phyloP scores from a whole-genome alignment of 768 basidiomycete genomes.

The Omphalotus guepiniiformis region DNA sequence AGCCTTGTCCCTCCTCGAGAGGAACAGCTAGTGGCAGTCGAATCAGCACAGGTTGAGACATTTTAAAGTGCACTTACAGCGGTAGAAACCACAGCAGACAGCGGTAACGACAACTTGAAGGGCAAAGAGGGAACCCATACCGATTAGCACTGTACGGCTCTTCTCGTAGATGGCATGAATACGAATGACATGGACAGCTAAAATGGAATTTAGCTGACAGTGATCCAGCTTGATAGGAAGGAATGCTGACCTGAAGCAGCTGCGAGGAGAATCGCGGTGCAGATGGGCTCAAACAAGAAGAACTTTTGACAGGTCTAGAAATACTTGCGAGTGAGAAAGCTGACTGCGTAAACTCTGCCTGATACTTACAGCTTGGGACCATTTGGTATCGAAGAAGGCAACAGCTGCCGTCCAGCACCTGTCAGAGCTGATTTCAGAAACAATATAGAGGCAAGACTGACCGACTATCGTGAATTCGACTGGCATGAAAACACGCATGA shows the following conservation, averaged over 20 bases:
- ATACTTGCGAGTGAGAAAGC: conserved; percentile 3
- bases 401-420: conserved; percentile 44
- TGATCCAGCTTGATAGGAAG: background rate
- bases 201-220: conserved; percentile 7
- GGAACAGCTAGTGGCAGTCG: conserved; percentile 50
- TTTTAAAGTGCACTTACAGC: conserved; percentile 39
- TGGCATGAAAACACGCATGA: conserved; percentile 75
- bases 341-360: conserved; percentile 1
- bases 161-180: conserved; percentile 78
- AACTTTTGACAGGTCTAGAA: conserved; percentile 59
- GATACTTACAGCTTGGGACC: conserved; percentile 44
- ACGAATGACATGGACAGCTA: conserved; percentile 71
- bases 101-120: conserved; percentile 71
- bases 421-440: background rate
- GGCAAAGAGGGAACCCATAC: conserved; percentile 57
- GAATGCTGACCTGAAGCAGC: conserved; percentile 49
- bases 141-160: conserved; percentile 44
- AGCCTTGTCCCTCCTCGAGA: conserved; percentile 70
- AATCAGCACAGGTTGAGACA: conserved; percentile 1
- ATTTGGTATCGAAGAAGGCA: conserved; percentile 80
- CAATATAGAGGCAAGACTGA: conserved; percentile 20
- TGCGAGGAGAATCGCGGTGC: conserved; percentile 77
- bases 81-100: conserved; percentile 74
- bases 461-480: conserved; percentile 75
- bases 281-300: conserved; percentile 84